phyloP scores from a whole-genome alignment of 129 eudicot genomes.

The Cynara cardunculus region DNA sequence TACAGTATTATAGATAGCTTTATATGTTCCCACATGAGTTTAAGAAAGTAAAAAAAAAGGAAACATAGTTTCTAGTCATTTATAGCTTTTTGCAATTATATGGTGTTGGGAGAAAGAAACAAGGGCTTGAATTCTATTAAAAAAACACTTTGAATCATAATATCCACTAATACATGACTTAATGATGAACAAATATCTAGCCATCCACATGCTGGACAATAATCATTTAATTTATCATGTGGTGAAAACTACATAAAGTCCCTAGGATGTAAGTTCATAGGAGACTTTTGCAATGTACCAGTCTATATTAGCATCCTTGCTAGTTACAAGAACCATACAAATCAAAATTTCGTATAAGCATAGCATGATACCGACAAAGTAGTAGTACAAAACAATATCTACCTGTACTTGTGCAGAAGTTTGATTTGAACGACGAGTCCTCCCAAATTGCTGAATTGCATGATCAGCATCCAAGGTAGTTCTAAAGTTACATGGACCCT shows the following conservation, averaged over 20 bases:
- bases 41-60: background rate
- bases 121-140: background rate
- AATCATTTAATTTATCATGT: background rate
- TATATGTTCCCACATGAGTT: background rate
- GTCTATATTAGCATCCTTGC: conserved; percentile 6
- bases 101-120: background rate
- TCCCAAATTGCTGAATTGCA: conserved; percentile 98
- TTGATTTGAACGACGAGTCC: conserved; percentile 98
- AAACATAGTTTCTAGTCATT: background rate
- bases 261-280: background rate
- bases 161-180: background rate
- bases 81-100: conserved; percentile 3
- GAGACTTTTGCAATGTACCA: background rate
- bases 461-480: conserved; percentile 98
- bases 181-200: background rate
- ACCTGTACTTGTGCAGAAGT: conserved; percentile 99
- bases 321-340: background rate
- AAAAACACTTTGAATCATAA: background rate
- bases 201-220: background rate
- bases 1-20: background rate
- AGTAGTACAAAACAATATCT: conserved; percentile 11
- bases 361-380: background rate
- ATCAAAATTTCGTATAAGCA: background rate
- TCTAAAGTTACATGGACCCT: conserved; percentile 96
- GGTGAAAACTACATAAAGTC: background rate